Conservation (phyloP, 257 asterid species). For the Dorcoceras hygrometricum region DNA sequence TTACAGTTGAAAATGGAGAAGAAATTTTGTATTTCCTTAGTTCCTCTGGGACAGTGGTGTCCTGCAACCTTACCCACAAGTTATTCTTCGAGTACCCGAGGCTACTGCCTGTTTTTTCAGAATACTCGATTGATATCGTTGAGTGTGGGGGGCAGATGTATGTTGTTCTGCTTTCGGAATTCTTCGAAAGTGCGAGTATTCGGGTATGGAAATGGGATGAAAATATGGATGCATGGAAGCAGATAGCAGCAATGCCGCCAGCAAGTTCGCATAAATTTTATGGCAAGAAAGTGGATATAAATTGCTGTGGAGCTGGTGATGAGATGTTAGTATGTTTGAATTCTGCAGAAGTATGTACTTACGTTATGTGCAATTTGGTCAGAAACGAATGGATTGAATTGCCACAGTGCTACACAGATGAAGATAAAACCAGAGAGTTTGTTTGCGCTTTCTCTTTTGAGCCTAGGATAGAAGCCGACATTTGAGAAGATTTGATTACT, state of each 20-base stretch:
- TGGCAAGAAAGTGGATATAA: constrained; percentile 72
- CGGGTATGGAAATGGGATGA: constrained; percentile 77
- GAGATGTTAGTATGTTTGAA: constrained; percentile 60
- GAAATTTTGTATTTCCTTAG: constrained; percentile 56
- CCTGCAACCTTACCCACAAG: constrained; percentile 50
- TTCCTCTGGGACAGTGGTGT: constrained; percentile 56
- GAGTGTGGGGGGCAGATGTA: constrained; percentile 55
- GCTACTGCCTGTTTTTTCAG: constrained; percentile 57
- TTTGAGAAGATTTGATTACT: constrained; percentile 10
- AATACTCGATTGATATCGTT: constrained; percentile 77
- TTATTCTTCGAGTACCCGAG: constrained; percentile 64
- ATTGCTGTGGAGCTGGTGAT: constrained; percentile 57
- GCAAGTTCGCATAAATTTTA: constrained; percentile 56
- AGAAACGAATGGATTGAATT: constrained; percentile 68
- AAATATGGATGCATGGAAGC: constrained; percentile 39
- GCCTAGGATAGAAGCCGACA: constrained; percentile 81
- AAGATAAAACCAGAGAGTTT: constrained; percentile 37
- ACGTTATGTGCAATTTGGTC: constrained; percentile 55
- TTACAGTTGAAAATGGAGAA: constrained; percentile 33
- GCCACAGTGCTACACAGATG: constrained; percentile 35
- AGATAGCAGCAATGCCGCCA: constrained; percentile 73
- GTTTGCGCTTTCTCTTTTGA: constrained; percentile 66
- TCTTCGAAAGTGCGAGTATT: constrained; percentile 63
- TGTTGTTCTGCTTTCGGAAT: constrained; percentile 61
- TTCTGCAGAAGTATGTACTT: constrained; percentile 45